These are phyloP conservation scores for Sutorius eximius DNA, from an alignment of 1,284 basidiomycete species.

Conservation along the genomic window DNA sequence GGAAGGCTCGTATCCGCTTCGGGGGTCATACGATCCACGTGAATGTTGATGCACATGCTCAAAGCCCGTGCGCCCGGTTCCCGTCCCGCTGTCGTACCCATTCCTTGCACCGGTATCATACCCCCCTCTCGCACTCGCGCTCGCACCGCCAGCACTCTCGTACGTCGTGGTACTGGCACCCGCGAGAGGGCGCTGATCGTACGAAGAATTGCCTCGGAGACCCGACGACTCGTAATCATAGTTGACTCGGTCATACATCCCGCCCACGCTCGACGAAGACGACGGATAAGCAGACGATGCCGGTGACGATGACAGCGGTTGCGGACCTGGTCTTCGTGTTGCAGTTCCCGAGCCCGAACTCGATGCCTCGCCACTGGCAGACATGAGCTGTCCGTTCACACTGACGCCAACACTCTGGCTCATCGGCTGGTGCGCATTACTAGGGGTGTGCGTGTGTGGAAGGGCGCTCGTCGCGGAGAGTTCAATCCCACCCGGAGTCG, in stretches of 20 bases:
- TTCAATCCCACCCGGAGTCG: constrained; percentile 34
- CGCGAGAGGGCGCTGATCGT: constrained; percentile 26
- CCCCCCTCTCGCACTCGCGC: constrained; percentile 17
- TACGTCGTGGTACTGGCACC: constrained; percentile 12
- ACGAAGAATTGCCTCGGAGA: constrained; percentile 20
- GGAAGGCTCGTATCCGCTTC: constrained; percentile 25
- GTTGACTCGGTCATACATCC: constrained; percentile 21
- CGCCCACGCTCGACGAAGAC: constrained; percentile 16
- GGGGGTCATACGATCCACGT: constrained; percentile 25
- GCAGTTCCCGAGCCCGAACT: constrained; percentile 16
- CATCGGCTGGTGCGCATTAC: constrained; percentile 20
- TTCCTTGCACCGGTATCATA: constrained; percentile 24
- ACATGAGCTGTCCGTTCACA: constrained; percentile 28
- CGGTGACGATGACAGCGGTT: constrained; percentile 21
- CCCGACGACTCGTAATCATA: constrained; percentile 28
- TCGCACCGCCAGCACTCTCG: constrained; percentile 13
- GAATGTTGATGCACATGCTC: constrained; percentile 29
- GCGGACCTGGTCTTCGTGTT: constrained; percentile 22
- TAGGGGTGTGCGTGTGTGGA: constrained; percentile 12
- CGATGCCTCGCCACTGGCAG: constrained; percentile 29
- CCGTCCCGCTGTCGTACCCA: constrained; percentile 24
- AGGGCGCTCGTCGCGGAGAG: constrained; percentile 19
- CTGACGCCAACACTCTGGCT: constrained; percentile 3
- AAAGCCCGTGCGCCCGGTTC: constrained; percentile 21
- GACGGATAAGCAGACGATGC: constrained; percentile 18